Evolutionary conservation across 1,284 basidiomycete species (phyloP).

Genomic region (Schizophyllum amplum): DNA sequence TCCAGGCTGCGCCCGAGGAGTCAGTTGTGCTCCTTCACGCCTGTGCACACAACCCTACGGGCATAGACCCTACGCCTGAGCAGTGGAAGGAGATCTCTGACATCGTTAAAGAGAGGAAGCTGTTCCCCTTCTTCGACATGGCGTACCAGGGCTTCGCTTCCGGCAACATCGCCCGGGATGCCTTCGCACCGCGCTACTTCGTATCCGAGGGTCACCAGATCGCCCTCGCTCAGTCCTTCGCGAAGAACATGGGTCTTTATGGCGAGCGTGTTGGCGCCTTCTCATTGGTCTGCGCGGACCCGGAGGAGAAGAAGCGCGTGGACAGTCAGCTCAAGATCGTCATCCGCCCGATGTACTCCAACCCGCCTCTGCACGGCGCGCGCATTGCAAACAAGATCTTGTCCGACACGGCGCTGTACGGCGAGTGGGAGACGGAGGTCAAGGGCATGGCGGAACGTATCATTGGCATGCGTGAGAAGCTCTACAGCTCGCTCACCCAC

Average conservation of each 20-base stretch:
- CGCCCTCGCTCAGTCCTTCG: constrained; percentile 89
- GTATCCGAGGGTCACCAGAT: constrained; percentile 83
- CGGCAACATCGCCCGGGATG: constrained; percentile 82
- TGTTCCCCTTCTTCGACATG: constrained; percentile 96
- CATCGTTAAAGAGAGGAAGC: constrained; percentile 78
- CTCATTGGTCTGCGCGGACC: constrained; percentile 67
- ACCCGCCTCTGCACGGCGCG: constrained; percentile 95
- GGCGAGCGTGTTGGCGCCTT: constrained; percentile 97
- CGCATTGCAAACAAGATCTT: constrained; percentile 84
- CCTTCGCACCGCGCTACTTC: constrained; percentile 93
- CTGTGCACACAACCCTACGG: constrained; percentile 97
- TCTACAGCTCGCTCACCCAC: constrained; percentile 76
- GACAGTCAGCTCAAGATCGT: constrained; percentile 95
- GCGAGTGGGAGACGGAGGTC: constrained; percentile 87
- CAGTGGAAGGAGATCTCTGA: constrained; percentile 94
- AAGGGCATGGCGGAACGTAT: constrained; percentile 96
- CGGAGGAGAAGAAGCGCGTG: constrained; percentile 83
- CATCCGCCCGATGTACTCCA: constrained; percentile 97
- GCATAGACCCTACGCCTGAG: constrained; percentile 88
- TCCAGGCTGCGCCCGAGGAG: constrained; percentile 66
- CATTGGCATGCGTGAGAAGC: constrained; percentile 87
- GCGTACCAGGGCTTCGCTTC: constrained; percentile 97
- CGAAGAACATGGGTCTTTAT: constrained; percentile 99
- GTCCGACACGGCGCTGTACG: constrained; percentile 68
- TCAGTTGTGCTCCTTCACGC: constrained; percentile 85